Percentiles rank a stretch among this genome's conserved stretches.
phyloP scores from a whole-genome alignment of 2,329 filamentous ascomycete species.

The Lasiodiplodia gonubiensis region DNA sequence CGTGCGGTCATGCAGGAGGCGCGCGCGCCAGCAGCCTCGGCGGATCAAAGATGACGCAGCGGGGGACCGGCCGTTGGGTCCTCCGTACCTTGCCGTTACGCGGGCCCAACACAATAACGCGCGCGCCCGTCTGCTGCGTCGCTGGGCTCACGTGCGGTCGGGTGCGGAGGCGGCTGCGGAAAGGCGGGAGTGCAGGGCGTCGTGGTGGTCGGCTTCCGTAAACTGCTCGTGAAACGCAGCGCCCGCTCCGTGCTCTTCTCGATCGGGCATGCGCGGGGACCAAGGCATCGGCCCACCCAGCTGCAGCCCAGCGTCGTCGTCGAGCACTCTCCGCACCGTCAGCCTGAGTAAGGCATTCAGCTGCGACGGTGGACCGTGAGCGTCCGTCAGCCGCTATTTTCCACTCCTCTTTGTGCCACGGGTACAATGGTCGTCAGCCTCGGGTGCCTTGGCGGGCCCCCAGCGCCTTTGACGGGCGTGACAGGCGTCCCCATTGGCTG shows the following conservation, averaged over 20 bases:
- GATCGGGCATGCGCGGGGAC: slow-evolving; percentile 23
- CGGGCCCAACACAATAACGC: neutral
- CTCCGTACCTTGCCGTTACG: slow-evolving; percentile 3
- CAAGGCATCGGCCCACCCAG: slow-evolving; percentile 2
- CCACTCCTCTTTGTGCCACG: slow-evolving; percentile 24
- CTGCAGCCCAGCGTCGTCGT: neutral
- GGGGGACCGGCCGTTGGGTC: slow-evolving; percentile 14
- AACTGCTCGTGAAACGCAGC: slow-evolving; percentile 25
- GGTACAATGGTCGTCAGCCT: slow-evolving; percentile 24
- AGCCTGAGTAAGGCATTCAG: slow-evolving; percentile 16
- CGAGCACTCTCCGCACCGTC: neutral
- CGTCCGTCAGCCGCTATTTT: slow-evolving; percentile 17
- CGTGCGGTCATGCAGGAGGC: slow-evolving; percentile 26
- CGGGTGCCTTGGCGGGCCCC: slow-evolving; percentile 25
- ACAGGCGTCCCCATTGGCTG: slow-evolving; percentile 12
- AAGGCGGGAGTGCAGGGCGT: slow-evolving; percentile 10
- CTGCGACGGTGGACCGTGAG: slow-evolving; percentile 1
- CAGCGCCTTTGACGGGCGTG: slow-evolving; percentile 15
- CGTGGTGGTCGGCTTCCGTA: slow-evolving; percentile 9
- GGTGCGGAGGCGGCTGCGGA: slow-evolving; percentile 11
- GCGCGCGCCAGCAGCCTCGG: slow-evolving; percentile 4
- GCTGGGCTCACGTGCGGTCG: slow-evolving; percentile 2
- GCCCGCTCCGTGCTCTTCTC: slow-evolving; percentile 24
- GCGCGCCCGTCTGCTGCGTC: neutral
- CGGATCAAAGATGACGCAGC: slow-evolving; percentile 23